Evolutionary conservation across 768 basidiomycete genomes (phyloP).

Genomic region (Mycena leptocephala): DNA sequence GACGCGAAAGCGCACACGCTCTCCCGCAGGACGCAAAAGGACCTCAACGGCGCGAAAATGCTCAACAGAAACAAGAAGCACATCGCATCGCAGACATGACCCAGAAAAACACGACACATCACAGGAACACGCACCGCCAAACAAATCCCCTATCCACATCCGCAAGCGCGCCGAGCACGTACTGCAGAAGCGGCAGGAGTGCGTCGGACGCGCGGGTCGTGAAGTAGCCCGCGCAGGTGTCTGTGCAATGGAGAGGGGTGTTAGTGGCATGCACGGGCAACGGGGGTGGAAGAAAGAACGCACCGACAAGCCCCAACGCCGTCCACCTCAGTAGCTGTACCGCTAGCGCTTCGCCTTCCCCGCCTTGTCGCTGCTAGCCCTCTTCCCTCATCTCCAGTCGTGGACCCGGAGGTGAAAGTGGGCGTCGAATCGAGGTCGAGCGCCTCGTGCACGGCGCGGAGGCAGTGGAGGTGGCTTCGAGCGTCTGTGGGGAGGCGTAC

Average conservation of each 20-base stretch:
- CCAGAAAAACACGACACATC: no score
- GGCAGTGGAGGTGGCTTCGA: conserved; percentile 91
- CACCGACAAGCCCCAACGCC: conserved; percentile 83
- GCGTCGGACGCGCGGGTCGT: conserved; percentile 22
- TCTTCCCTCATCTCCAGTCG: neutral
- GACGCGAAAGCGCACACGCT: no score
- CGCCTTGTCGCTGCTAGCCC: neutral
- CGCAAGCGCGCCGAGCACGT: conserved; percentile 30
- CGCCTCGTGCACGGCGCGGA: conserved; percentile 91
- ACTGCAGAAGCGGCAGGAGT: conserved; percentile 21
- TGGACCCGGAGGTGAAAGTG: neutral
- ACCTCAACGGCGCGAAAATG: no score
- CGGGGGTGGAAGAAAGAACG: conserved; percentile 36
- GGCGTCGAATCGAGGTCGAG: conserved; percentile 65
- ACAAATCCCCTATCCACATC: conserved; percentile 19
- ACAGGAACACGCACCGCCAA: conserved; percentile 76
- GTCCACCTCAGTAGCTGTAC: conserved; percentile 76
- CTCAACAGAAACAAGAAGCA: no score
- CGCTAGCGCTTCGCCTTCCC: neutral
- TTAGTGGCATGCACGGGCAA: neutral
- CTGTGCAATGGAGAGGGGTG: conserved; percentile 17
- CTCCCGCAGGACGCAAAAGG: no score
- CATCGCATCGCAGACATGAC: conserved; percentile 52
- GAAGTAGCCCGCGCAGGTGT: conserved; percentile 32
- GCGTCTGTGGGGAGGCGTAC: conserved; percentile 70